Evolutionary conservation across 2,329 filamentous ascomycete species (phyloP).

Genomic region (Pseudonectria buxi): DNA sequence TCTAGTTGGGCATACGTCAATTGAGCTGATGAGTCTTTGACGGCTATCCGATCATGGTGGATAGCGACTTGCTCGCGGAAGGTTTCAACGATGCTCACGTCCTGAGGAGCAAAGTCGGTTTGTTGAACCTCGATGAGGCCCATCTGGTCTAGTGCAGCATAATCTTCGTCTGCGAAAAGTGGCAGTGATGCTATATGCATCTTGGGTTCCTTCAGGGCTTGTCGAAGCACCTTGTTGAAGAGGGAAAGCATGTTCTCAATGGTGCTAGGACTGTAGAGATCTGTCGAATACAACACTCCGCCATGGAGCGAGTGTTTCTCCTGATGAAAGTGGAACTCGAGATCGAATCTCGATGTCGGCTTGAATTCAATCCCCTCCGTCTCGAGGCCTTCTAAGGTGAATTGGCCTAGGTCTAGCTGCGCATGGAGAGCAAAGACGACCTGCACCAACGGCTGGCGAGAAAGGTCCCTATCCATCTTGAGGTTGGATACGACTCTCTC

Average conservation of each 20-base stretch:
- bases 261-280: slow-evolving; percentile 7
- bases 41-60: no score
- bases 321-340: slow-evolving; percentile 11
- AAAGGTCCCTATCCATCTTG: not conserved
- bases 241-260: slow-evolving; percentile 7
- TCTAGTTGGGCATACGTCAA: no score
- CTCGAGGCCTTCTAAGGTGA: slow-evolving; percentile 7
- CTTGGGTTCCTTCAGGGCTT: slow-evolving; percentile 3
- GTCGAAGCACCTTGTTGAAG: slow-evolving; percentile 6
- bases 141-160: slow-evolving; percentile 5
- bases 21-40: no score
- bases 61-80: no score
- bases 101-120: slow-evolving; percentile 2
- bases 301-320: slow-evolving; percentile 3
- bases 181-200: not conserved
- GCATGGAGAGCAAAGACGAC: slow-evolving; percentile 7
- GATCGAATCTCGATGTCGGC: slow-evolving; percentile 6
- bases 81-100: no score
- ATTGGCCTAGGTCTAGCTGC: slow-evolving; percentile 1
- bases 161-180: not conserved
- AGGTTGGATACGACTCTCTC: slow-evolving; percentile 5
- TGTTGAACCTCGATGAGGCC: slow-evolving; percentile 8
- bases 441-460: slow-evolving; percentile 7
- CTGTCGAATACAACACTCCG: slow-evolving; percentile 5
- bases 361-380: not conserved